Base-by-base conservation (phyloP, 495 filamentous ascomycete genomes). In the Penicillium robsamsonii region DNA sequence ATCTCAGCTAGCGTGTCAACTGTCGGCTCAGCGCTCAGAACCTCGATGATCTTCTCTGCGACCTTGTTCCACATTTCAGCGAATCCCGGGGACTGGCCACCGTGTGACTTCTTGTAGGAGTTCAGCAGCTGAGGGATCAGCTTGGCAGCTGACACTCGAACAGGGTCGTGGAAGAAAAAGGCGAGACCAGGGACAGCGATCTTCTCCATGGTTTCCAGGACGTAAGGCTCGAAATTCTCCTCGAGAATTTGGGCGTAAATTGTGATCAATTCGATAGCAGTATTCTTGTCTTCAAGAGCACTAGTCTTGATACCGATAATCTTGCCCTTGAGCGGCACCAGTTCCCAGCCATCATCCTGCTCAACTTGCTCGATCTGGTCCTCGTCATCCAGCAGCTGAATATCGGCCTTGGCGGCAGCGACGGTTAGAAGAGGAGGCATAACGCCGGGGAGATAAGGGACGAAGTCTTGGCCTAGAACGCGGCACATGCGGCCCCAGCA, bases 401-500 rank as follows among this genome's bases (percentile, higher is more conserved):
- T 96, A 66, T 99, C 95, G 18, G 95, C 95, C 77, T 96, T 97
- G 35, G 95, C 95, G 51, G 88, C 88, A 9, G 94, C 95, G 46
- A 97, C 81, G 61, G 95, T 84, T 54, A 96, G 78, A 53, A 99
- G 80, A 43, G 95, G 95, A 17, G 93, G 93, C 86, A 99, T 97
- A 42, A 99, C 95, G 51, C 84, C 90, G 7, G 87, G 83, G 44
- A 97, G 81, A 75, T 91, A 99, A 22, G 91, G 92, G 15, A 97
- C 80, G 70, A 99, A 99, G 61, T 95, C 91, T 42, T 81, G 75
- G 44, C 87, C 91, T 54, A 99, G 80, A 18, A 97, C 93, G 46
- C 94, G 87, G 72, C 92, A 97, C 95, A 99, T 97, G 27, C 95
- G 84, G 45, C 95, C 95, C 95, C 95, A 99, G 76, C 94, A 99